These are phyloP conservation scores for Botrytis elliptica DNA, from an alignment of 2,329 filamentous ascomycete genomes.

Conservation along the genomic window DNA sequence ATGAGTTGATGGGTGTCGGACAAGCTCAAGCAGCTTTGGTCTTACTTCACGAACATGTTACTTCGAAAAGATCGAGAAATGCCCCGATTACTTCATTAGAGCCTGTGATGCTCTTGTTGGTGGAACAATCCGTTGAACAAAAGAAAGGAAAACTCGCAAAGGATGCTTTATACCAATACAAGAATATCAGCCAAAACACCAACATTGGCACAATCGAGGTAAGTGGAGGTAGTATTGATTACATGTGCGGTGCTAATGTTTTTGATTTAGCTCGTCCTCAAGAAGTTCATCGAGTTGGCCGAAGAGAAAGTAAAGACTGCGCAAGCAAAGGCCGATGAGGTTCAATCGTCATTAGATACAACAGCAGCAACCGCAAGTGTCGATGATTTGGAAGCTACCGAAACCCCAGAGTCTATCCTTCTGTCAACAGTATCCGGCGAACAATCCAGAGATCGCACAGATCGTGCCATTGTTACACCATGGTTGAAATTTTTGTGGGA, in stretches of 20 bases:
- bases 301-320: conserved; percentile 95
- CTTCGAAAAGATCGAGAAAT: conserved; percentile 95
- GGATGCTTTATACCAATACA: conserved; percentile 98
- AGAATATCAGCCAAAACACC: conserved; percentile 99
- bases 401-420: conserved; percentile 97
- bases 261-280: conserved; percentile 71
- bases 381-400: conserved; percentile 93
- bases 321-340: conserved; percentile 92
- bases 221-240: conserved; percentile 31
- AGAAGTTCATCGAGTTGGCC: conserved; percentile 96
- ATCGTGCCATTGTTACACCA: conserved; percentile 95
- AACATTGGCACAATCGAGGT: conserved; percentile 98
- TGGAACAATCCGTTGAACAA: conserved; percentile 94
- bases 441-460: conserved; percentile 94
- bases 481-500: conserved; percentile 99
- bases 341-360: conserved; percentile 83
- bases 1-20: conserved; percentile 97
- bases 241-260: conserved; percentile 16
- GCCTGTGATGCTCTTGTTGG: conserved; percentile 97
- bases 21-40: conserved; percentile 90
- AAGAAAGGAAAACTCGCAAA: conserved; percentile 98
- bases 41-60: conserved; percentile 98
- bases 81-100: conserved; percentile 93
- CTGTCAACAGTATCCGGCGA: conserved; percentile 97
- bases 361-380: conserved; percentile 70